These are phyloP conservation scores for Herpetospermum pedunculosum DNA, from an alignment of 306 rosid genomes.

Conservation along the genomic window DNA sequence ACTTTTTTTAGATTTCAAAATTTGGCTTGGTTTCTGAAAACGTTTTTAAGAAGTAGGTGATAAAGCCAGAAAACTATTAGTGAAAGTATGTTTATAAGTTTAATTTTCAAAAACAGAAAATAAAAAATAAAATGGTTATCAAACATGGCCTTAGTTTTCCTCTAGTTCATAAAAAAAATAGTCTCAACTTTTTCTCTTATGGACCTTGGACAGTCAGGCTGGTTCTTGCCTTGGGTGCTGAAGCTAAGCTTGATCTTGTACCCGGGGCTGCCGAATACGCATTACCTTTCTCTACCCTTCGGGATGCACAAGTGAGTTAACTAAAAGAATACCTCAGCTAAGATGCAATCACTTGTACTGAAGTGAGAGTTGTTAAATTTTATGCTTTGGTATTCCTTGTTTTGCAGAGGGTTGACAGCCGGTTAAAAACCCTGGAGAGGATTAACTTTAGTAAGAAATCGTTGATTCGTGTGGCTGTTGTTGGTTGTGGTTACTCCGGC, in stretches of 20 bases:
- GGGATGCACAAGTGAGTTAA: conserved; percentile 71
- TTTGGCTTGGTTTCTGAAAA: not conserved
- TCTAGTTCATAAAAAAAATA: not conserved
- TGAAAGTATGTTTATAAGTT: not conserved
- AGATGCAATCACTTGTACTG: not conserved
- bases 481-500: conserved; percentile 95
- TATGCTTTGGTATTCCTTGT: conserved; percentile 16
- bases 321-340: not conserved
- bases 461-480: conserved; percentile 70
- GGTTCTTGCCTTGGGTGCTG: conserved; percentile 98
- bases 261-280: conserved; percentile 81
- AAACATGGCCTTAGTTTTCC: not conserved
- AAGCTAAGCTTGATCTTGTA: conserved; percentile 68
- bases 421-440: conserved; percentile 67
- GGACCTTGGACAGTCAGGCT: conserved; percentile 78
- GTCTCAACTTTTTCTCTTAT: conserved; percentile 13
- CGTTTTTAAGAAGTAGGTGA: not conserved
- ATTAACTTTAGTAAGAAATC: conserved; percentile 52
- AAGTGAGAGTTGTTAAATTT: not conserved
- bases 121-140: not conserved
- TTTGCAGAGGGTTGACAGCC: conserved; percentile 58
- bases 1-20: not conserved
- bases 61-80: not conserved
- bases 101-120: not conserved
- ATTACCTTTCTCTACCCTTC: conserved; percentile 76